phyloP scores from a whole-genome alignment of 2,329 filamentous ascomycete species.

The Colletotrichum sojae region DNA sequence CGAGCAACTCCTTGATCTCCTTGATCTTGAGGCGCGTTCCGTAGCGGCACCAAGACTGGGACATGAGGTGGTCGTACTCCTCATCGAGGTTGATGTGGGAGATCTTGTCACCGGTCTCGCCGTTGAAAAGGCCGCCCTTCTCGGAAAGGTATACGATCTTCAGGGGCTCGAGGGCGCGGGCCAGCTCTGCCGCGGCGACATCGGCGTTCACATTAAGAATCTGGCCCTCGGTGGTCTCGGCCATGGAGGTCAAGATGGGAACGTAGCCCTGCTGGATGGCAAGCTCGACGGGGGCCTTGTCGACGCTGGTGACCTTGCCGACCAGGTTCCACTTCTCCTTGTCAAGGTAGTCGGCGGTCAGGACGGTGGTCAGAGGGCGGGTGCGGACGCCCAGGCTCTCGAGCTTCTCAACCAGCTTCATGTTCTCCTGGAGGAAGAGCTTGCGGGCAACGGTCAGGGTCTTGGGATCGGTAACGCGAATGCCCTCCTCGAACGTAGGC shows the following conservation, averaged over 20 bases:
- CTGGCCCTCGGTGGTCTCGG: constrained; percentile 91
- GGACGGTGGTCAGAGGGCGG: constrained; percentile 90
- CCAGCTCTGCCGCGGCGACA: constrained; percentile 93
- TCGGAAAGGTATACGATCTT: constrained; percentile 99
- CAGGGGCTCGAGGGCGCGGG: constrained; percentile 87
- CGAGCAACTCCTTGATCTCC: constrained; percentile 95
- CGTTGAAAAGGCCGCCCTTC: constrained; percentile 96
- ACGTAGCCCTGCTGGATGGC: constrained; percentile 93
- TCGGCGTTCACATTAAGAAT: constrained; percentile 98
- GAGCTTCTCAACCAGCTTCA: constrained; percentile 90
- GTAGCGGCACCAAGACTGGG: constrained; percentile 94
- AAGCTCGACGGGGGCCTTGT: constrained; percentile 90
- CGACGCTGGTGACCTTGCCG: constrained; percentile 94
- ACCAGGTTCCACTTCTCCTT: constrained; percentile 97
- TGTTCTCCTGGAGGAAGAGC: constrained; percentile 95
- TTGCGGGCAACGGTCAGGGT: constrained; percentile 91
- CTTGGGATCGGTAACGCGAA: constrained; percentile 95
- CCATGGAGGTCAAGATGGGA: constrained; percentile 96
- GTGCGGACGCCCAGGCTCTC: constrained; percentile 92
- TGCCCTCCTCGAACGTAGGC: constrained; percentile 96
- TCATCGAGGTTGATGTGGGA: constrained; percentile 97
- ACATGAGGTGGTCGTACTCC: constrained; percentile 94
- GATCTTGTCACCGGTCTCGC: constrained; percentile 94
- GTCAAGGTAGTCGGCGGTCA: constrained; percentile 94
- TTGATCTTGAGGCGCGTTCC: constrained; percentile 97